Base-by-base conservation (phyloP, 768 basidiomycete species). In the Kwoniella europaea region DNA sequence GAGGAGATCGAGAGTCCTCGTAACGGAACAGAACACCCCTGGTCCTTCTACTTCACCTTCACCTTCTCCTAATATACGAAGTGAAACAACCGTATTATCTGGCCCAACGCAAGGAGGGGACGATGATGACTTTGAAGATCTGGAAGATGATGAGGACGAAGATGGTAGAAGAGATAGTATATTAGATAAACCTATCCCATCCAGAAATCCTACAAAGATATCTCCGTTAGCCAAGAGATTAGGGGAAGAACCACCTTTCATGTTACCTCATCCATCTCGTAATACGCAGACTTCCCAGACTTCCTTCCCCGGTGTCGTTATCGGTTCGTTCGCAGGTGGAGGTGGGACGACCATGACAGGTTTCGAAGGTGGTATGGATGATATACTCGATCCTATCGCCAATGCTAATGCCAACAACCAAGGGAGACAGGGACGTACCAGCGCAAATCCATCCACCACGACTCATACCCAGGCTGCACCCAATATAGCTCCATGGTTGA, bases 401-500 rank as follows among this genome's bases (percentile, higher is more conserved):
- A 62, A 56, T n/a, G 67, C 76, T 44, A 63, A 69, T 22, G 24
- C 46, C 12, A 42, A 65, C 3, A 20, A 55, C 16, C 71, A 58
- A 18, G 73, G 68, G 2, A 55, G 73, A 57, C 62, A 74, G 12
- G 73, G 69, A 27, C 71, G 65, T 46, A 69, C 72, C 10, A 67
- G 72, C 2, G 77, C 70, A 22, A 43, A 22, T 27, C 16, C 35
- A 15, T 42, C 13, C 12, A 61, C 59, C 18, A 15, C 57, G 24
- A 16, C 50, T 29, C 75, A 65, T 35, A 35, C 46, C 15, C 46
- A 50, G 53, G 74, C 74, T 1, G 78, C 71, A 4, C 72, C 77
- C 3, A 82, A 80, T 55, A 83, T 83, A 63, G 82, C 82, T 20
- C 82, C 82, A 15, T 83, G 82, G 82, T 62, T 83, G 59, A 75